phyloP scores from a whole-genome alignment of 306 rosid species.

The Acacia melanoxylon region DNA sequence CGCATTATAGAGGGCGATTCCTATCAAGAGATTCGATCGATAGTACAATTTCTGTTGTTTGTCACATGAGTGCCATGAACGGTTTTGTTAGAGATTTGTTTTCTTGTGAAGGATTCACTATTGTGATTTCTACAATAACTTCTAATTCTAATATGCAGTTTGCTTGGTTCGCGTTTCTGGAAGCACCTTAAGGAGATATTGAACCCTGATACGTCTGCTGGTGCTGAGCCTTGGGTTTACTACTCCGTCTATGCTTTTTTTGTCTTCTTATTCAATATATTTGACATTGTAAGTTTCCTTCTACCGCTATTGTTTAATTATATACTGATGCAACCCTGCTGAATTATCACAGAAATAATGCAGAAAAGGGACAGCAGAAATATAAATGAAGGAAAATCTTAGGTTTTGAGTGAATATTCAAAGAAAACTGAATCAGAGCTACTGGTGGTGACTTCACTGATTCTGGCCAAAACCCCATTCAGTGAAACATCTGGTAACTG shows the following conservation, averaged over 20 bases:
- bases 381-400: background rate
- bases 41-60: slow-evolving; percentile 23
- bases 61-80: background rate
- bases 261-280: slow-evolving; percentile 91
- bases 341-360: background rate
- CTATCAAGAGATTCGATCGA: slow-evolving; percentile 52
- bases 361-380: background rate
- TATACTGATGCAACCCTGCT: background rate
- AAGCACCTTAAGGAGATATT: slow-evolving; percentile 77
- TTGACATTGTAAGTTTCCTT: slow-evolving; percentile 86
- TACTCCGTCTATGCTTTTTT: slow-evolving; percentile 85
- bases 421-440: background rate
- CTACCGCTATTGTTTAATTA: slow-evolving; percentile 2
- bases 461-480: background rate
- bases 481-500: background rate
- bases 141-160: slow-evolving; percentile 51
- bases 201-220: slow-evolving; percentile 87
- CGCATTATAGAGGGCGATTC: slow-evolving; percentile 46
- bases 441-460: background rate
- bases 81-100: slow-evolving; percentile 8
- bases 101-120: slow-evolving; percentile 12
- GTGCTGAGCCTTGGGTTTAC: slow-evolving; percentile 97
- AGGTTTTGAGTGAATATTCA: background rate
- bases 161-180: slow-evolving; percentile 86
- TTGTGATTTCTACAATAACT: slow-evolving; percentile 32